Evolutionary conservation across 768 basidiomycete genomes (phyloP), one percentile per base, ranked within the genome.

Genomic region (Tricholoma sp.): DNA sequence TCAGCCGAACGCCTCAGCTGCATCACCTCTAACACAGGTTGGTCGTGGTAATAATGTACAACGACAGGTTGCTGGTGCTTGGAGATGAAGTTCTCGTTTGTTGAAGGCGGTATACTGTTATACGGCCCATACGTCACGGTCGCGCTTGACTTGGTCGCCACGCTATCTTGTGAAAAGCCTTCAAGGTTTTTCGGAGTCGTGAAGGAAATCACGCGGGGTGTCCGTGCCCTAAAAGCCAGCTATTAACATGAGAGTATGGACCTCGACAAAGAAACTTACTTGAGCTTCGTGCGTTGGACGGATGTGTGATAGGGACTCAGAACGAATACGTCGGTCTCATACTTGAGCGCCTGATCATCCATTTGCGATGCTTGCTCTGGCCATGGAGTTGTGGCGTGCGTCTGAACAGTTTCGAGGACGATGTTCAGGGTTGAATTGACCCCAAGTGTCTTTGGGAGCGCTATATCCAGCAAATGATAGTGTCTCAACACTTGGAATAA

Each of bases 81-180:
- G 57, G 77, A 69, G 47, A 85, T 70, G 67, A 91, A 91, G 4
- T 75, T 74, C 7, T 71, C 50, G 52, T 75, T 78, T 0, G 84
- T 71, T 3, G 91, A 88, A 9, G 82, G 66, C 12, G 85, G 88
- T 49, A 96, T 76, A 58, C 85, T 81, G 66, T 83, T 80, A 74
- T 84, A 97, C 12, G 95, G 94, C 0, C 95, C 95, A 63, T 95
- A 95, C 10, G 91, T 93, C 34, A 97, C 71, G 4, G 88, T 88
- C 7, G 88, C 79, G 35, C 91, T 89, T 46, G 88, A 82, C 70
- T 90, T 89, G 37, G 85, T 84, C 11, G 80, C 86, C 5, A 81
- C 66, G 22, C 70, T 73, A n/a, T 87, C 88, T 16, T 75, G 69
- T 14, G 83, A 79, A 68, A 90, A 88, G 35, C 71, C 76, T 4